These are phyloP conservation scores for Gautieria morchelliformis DNA, from an alignment of 768 basidiomycete species.

Conservation along the genomic window DNA sequence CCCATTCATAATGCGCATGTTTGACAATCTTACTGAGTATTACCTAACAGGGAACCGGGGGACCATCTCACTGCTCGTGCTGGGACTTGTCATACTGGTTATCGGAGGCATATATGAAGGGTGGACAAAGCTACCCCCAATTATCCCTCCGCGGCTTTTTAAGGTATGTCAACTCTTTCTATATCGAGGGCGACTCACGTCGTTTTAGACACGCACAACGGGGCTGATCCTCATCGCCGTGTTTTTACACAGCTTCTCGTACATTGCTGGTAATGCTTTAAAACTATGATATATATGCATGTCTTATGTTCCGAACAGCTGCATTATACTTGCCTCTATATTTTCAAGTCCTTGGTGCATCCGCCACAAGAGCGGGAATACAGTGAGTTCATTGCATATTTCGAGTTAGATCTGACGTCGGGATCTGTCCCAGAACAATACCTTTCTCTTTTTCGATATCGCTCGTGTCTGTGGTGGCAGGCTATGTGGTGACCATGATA, in stretches of 20 bases:
- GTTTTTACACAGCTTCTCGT: conserved; percentile 56
- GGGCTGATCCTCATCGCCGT: conserved; percentile 43
- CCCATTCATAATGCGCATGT: not conserved
- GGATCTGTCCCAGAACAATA: conserved; percentile 20
- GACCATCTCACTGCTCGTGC: conserved; percentile 50
- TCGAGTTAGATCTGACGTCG: not conserved
- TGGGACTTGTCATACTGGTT: conserved; percentile 48
- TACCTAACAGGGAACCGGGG: conserved; percentile 41
- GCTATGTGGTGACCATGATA: conserved; percentile 17
- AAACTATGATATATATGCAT: not conserved
- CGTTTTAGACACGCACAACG: conserved; percentile 60
- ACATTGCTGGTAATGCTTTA: conserved; percentile 38
- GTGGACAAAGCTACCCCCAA: conserved; percentile 54
- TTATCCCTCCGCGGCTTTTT: conserved; percentile 69
- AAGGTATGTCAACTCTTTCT: conserved; percentile 29
- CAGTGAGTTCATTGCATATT: conserved; percentile 13
- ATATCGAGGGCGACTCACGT: not conserved
- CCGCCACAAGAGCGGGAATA: conserved; percentile 25
- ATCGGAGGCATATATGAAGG: conserved; percentile 46
- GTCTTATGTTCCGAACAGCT: conserved; percentile 9
- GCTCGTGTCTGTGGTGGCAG: conserved; percentile 14
- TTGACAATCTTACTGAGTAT: not conserved
- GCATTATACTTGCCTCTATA: conserved; percentile 31
- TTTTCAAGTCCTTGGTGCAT: conserved; percentile 33
- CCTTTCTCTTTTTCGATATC: conserved; percentile 24